phyloP scores from a whole-genome alignment of 2,329 filamentous ascomycete species.

The Colletotrichum sp. region DNA sequence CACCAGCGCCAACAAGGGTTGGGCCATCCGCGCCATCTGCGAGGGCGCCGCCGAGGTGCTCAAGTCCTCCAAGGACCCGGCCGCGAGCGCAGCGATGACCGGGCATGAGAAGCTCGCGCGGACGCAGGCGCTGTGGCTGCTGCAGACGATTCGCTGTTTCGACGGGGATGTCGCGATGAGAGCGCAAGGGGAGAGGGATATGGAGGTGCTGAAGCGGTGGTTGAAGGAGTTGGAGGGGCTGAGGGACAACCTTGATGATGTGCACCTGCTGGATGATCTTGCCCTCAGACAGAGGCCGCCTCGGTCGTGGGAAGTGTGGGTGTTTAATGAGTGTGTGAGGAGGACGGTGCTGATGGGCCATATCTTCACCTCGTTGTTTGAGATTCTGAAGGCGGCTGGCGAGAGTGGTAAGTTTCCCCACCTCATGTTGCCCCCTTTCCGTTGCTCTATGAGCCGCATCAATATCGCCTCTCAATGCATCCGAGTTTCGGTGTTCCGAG shows the following conservation, averaged over 20 bases:
- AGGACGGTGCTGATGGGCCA: slow-evolving; percentile 40
- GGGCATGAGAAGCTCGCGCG: slow-evolving; percentile 45
- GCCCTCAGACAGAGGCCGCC: slow-evolving; percentile 37
- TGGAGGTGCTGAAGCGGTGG: slow-evolving; percentile 41
- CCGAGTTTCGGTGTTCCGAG: neutral
- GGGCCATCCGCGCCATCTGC: slow-evolving; percentile 43
- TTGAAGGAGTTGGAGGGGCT: slow-evolving; percentile 35
- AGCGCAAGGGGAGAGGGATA: slow-evolving; percentile 45
- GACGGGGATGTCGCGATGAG: slow-evolving; percentile 47
- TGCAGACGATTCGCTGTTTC: slow-evolving; percentile 47
- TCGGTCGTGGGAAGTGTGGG: slow-evolving; percentile 50
- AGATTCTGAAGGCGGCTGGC: slow-evolving; percentile 34
- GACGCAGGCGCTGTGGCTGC: slow-evolving; percentile 45
- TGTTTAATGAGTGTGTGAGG: slow-evolving; percentile 46
- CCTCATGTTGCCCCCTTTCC: neutral
- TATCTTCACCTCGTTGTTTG: slow-evolving; percentile 36
- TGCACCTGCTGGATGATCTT: slow-evolving; percentile 24
- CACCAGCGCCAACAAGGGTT: slow-evolving; percentile 40
- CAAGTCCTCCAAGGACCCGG: slow-evolving; percentile 9
- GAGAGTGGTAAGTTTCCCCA: slow-evolving; percentile 19
- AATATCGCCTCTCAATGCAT: neutral
- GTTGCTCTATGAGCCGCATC: neutral
- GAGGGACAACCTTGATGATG: slow-evolving; percentile 37
- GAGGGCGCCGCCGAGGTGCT: slow-evolving; percentile 42
- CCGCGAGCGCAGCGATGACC: slow-evolving; percentile 21